These are phyloP conservation scores for Trichoderma harzianum DNA, from an alignment of 2,329 filamentous ascomycete genomes.

Conservation along the genomic window DNA sequence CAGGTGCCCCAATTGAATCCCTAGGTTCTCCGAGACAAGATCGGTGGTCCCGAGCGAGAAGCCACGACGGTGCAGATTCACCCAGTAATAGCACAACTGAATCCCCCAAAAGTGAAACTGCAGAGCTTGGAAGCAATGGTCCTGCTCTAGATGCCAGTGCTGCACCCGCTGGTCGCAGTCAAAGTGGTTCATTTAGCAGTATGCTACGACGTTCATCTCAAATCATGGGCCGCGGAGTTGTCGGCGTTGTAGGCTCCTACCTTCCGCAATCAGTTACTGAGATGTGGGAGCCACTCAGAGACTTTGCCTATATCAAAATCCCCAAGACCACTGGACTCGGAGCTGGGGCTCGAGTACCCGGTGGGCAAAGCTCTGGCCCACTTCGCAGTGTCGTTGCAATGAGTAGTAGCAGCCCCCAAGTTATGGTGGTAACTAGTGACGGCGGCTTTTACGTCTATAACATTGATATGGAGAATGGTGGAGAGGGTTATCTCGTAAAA, in stretches of 20 bases:
- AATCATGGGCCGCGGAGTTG: constrained; percentile 84
- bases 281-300: constrained; percentile 93
- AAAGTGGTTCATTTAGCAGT: constrained; percentile 79
- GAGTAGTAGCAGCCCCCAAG: constrained; percentile 88
- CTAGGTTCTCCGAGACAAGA: constrained; percentile 44
- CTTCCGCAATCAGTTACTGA: constrained; percentile 90
- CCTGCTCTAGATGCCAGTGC: constrained; percentile 23
- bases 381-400: constrained; percentile 93
- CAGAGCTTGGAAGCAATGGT: constrained; percentile 36
- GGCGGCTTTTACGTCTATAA: constrained; percentile 94
- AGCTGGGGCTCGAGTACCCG: constrained; percentile 24
- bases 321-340: constrained; percentile 53
- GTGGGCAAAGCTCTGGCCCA: constrained; percentile 44
- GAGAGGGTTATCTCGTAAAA: constrained; percentile 86
- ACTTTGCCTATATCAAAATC: constrained; percentile 96
- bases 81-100: constrained; percentile 47
- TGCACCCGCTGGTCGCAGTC: constrained; percentile 39
- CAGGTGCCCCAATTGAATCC: constrained; percentile 36
- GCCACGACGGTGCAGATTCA: constrained; percentile 46
- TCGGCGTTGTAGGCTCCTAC: constrained; percentile 85
- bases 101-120: constrained; percentile 50
- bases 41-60: constrained; percentile 52
- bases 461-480: constrained; percentile 90
- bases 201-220: constrained; percentile 94
- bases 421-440: constrained; percentile 97